Conservation (phyloP, 345 rosid species). For the Mallotus nudiflorus region DNA sequence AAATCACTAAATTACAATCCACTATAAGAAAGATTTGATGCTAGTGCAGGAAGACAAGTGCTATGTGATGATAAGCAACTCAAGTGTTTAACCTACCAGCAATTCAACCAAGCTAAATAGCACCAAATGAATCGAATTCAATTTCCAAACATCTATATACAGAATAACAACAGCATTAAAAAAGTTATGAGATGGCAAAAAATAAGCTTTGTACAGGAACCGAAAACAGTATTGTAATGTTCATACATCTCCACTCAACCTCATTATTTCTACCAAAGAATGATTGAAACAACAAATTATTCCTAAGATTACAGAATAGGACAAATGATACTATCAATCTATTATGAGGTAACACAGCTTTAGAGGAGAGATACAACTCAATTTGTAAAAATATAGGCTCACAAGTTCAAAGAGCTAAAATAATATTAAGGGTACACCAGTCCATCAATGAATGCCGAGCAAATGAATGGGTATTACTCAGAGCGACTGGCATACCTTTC, state of each 20-base stretch:
- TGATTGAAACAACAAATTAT: not conserved
- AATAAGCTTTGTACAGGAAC: not conserved
- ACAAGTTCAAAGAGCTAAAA: not conserved
- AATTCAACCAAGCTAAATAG: too few species aligned
- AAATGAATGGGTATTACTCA: conserved; percentile 6
- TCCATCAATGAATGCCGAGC: too few species aligned
- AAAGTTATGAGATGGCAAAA: too few species aligned
- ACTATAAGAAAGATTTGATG: not conserved
- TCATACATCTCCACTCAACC: not conserved
- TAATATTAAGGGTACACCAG: conserved; percentile 9
- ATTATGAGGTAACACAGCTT: not conserved
- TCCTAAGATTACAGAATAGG: not conserved
- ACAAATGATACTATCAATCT: not conserved
- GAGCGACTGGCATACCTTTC: conserved; percentile 37
- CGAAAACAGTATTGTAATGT: too few species aligned
- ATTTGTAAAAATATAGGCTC: not conserved
- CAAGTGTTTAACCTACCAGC: not conserved
- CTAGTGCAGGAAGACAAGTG: not conserved
- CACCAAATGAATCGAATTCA: too few species aligned
- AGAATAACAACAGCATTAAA: too few species aligned
- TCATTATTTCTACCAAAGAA: not conserved
- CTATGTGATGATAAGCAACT: not conserved
- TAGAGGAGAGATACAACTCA: not conserved
- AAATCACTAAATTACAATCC: not conserved
- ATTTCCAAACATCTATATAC: too few species aligned